phyloP scores from a whole-genome alignment of 371 early-diverging fungal species.

The Smittium culicis region DNA sequence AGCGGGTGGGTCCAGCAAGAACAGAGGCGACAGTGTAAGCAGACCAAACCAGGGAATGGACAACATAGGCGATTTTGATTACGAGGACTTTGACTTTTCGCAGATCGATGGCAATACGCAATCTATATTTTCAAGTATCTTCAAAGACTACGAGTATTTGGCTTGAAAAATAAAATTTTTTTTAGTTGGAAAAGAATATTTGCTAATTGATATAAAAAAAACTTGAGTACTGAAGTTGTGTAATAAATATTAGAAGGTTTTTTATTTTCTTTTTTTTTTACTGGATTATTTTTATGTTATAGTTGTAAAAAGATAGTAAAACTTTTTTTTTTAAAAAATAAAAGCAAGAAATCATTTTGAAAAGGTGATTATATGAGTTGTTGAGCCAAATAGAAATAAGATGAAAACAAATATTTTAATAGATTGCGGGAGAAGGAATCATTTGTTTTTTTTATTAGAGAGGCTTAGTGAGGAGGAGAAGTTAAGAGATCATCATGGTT shows the following conservation, averaged over 20 bases:
- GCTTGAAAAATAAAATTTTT: no score
- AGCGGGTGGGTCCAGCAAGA: not conserved
- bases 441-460: no score
- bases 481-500: not conserved
- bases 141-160: slow-evolving; percentile 3
- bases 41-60: not conserved
- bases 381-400: no score
- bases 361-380: no score
- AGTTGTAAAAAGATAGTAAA: no score
- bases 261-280: no score
- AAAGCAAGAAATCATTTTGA: not conserved
- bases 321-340: not conserved
- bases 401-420: no score
- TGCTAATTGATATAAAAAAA: not conserved
- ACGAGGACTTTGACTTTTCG: not conserved
- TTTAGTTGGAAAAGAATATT: no score
- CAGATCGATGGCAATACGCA: not conserved
- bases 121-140: not conserved
- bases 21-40: not conserved
- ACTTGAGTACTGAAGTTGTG: not conserved
- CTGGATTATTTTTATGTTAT: no score
- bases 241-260: no score
- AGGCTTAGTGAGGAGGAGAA: not conserved
- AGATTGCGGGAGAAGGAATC: no score
- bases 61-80: not conserved